Conservation (phyloP, 805 yeast genomes). For the Metschnikowia chrysomelidarum region DNA sequence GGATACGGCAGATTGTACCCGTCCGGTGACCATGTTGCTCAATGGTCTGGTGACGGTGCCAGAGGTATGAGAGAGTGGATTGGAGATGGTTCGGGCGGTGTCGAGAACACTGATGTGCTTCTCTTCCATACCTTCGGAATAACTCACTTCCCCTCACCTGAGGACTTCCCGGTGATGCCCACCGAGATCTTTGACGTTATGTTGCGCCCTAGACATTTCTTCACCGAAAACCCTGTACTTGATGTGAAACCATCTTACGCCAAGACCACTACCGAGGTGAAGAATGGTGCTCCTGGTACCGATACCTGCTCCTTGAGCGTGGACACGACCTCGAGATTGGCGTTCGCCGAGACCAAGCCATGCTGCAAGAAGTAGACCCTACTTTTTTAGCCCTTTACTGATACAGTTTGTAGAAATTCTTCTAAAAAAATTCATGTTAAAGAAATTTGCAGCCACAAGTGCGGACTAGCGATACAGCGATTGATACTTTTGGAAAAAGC, state of each 20-base stretch:
- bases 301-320: constrained; percentile 34
- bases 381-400: no score
- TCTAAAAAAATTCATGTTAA: no score
- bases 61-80: constrained; percentile 67
- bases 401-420: no score
- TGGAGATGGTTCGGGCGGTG: constrained; percentile 54
- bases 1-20: constrained; percentile 66
- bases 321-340: constrained; percentile 51
- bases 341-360: constrained; percentile 39
- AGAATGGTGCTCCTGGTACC: constrained; percentile 31
- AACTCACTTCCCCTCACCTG: constrained; percentile 84
- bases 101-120: constrained; percentile 68
- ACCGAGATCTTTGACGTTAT: constrained; percentile 73
- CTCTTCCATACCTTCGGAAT: constrained; percentile 81
- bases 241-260: constrained; percentile 64
- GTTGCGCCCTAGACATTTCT: constrained; percentile 76
- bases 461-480: no score
- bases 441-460: no score
- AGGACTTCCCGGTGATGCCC: constrained; percentile 87
- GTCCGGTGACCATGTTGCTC: constrained; percentile 75
- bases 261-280: constrained; percentile 40
- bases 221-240: constrained; percentile 70
- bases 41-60: constrained; percentile 66
- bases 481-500: no score
- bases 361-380: no score